Percentiles rank a stretch among this genome's conserved stretches.
Conservation (phyloP, 2,329 filamentous ascomycete species). For the Beauveria caledonica region DNA sequence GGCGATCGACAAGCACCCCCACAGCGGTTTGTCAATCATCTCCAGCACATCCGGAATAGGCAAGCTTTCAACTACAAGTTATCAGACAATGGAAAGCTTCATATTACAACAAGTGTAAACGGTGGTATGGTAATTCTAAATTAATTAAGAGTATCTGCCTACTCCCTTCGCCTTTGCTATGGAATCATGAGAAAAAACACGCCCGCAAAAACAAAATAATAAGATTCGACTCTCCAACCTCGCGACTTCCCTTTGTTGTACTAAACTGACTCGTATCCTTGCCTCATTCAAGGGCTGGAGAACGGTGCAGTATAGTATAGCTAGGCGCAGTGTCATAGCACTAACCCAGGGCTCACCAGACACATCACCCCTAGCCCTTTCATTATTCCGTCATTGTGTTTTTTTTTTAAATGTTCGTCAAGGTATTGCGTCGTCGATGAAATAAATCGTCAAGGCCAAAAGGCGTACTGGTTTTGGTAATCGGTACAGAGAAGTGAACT, state of each 20-base stretch:
- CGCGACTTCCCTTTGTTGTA: background rate
- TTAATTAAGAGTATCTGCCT: conserved; percentile 9
- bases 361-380: background rate
- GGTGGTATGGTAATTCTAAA: conserved; percentile 4
- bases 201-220: conserved; percentile 6
- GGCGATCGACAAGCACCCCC: conserved; percentile 5
- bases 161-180: conserved; percentile 11
- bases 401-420: conserved; percentile 6
- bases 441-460: conserved; percentile 13
- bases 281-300: background rate
- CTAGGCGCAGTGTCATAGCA: background rate
- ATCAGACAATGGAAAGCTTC: background rate
- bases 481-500: conserved; percentile 26
- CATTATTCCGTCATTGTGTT: background rate
- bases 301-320: background rate
- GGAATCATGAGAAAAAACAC: conserved; percentile 6
- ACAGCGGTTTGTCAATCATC: background rate
- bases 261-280: background rate
- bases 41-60: background rate
- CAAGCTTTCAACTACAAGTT: background rate
- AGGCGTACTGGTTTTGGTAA: conserved; percentile 23
- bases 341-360: background rate
- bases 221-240: background rate
- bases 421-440: conserved; percentile 8
- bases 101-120: background rate